Base-by-base conservation (phyloP, 139 green algal genomes). In the Haematococcus sp. region DNA sequence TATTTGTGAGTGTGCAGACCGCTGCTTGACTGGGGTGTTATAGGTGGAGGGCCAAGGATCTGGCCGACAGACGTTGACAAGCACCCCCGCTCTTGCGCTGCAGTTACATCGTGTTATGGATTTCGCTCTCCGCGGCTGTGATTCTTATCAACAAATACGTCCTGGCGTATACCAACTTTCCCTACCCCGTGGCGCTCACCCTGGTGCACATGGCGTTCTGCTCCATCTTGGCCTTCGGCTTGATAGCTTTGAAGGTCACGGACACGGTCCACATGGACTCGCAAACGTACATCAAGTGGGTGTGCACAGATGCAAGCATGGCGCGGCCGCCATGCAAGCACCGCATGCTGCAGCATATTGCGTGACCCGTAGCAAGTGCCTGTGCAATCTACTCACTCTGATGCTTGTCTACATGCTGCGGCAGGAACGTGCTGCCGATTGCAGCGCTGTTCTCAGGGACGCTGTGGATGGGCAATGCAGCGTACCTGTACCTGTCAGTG, bases 401-500 rank as follows among this genome's bases (percentile, higher is more conserved):
- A n/a, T n/a, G n/a, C n/a, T n/a, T n/a, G n/a, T n/a, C n/a, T n/a
- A n/a, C n/a, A n/a, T 68, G 15, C 22, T 67, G 13, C 27, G 31
- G 56, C 64, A 74, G 74, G 65, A 74, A 69, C 28, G 65, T 79
- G 0, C 49, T 79, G 7, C 54, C 54, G 23, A 63, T 63, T 63
- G 54, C n/a, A 63, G 54, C 54, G 16, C 25, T 63, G 25, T 63
- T 63, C 52, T 86, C 93, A 25, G 61, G 82, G 27, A 93, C 80
- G 9, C 78, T 98, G 27, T 98, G 94, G 94, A 82, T 98, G 34
- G 88, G 85, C 71, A 98, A 98, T 82, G 90, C 93, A 1, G 91
- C 94, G 1, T 98, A 98, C 83, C 71, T 98, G 20, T 97, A 98
- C 81, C 84, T 98, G 11, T 90, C 75, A 22, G 92, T 98, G 2